Evolutionary conservation across 176 grass and related monocot genomes (phyloP), one percentile per base, ranked within the genome.

Genomic region (Oryza meyeriana): DNA sequence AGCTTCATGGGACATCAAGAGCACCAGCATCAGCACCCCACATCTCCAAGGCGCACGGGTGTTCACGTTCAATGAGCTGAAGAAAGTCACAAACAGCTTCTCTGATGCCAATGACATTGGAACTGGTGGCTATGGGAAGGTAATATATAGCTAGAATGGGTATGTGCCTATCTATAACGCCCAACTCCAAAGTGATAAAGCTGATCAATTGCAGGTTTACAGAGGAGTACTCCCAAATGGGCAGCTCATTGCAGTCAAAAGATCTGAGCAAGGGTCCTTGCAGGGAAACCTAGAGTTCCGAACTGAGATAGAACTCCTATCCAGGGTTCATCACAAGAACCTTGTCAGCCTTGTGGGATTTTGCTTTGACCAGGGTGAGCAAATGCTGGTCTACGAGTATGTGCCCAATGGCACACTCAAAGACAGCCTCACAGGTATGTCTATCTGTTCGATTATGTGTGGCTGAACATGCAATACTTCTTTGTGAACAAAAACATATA

Each of bases 381-480:
- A 91, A 79, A 89, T 97, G 81, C 78, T 97, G n/a, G 84, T 97
- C 14, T 93, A 97, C 52, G 94, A 97, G 75, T 93, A 89, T 72
- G 66, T 97, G 27, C 88, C 92, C 45, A 97, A 97, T 67, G 94
- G 92, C 81, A 94, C 89, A 10, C 92, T 97, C 41, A 94, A 92
- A 59, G 89, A 97, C 61, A 90, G 94, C 68, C 85, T 97, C 13
- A 92, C 89, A 67, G 94, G 87, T 92, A 22, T 52, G 17, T 52
- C 18, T 6, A 20, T 52, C 5, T 52, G 48, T 20, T 52, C 48
- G 2, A 1, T 52, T 20, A 52, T 52, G 18, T 18, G 17, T 20
- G 47, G 1, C 48, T 22, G 47, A 52, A 6, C 6, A 4, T 52
- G 48, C 18, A 52, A 52, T 20, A 14, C 48, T 52, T 22, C 48